phyloP scores from a whole-genome alignment of 371 early-diverging fungal species.

The Mucor mucedo region DNA sequence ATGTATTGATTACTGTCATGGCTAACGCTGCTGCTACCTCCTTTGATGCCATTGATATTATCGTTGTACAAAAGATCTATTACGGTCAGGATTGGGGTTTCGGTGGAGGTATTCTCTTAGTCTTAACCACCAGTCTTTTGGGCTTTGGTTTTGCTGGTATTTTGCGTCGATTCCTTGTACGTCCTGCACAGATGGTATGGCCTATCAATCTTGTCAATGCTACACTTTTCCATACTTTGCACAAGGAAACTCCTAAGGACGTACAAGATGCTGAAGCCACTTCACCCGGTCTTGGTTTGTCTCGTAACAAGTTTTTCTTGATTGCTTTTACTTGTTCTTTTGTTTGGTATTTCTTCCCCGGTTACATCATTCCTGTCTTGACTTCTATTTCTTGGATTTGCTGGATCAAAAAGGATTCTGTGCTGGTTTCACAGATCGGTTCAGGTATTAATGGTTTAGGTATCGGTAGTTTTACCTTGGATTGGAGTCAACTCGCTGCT shows the following conservation, averaged over 20 bases:
- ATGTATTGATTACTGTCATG: slow-evolving; percentile 67
- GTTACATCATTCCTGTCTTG: slow-evolving; percentile 60
- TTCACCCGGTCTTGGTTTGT: slow-evolving; percentile 35
- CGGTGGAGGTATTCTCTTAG: slow-evolving; percentile 64
- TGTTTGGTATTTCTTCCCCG: slow-evolving; percentile 59
- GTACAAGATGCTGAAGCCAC: slow-evolving; percentile 39
- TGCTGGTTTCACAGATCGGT: slow-evolving; percentile 59
- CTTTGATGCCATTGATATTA: slow-evolving; percentile 76
- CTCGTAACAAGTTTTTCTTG: slow-evolving; percentile 69
- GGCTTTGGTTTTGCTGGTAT: slow-evolving; percentile 90
- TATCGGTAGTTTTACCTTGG: slow-evolving; percentile 62
- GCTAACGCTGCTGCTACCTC: slow-evolving; percentile 67
- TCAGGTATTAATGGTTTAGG: slow-evolving; percentile 63
- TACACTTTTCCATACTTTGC: slow-evolving; percentile 78
- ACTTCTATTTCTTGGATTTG: slow-evolving; percentile 62
- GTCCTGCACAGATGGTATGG: slow-evolving; percentile 86
- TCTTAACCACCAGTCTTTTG: slow-evolving; percentile 69
- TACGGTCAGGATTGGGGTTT: slow-evolving; percentile 70
- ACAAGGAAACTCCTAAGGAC: slow-evolving; percentile 50
- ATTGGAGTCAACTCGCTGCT: slow-evolving; percentile 59
- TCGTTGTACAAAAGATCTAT: slow-evolving; percentile 70
- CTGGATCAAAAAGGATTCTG: slow-evolving; percentile 67
- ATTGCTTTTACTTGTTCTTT: slow-evolving; percentile 53
- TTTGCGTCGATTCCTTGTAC: slow-evolving; percentile 75
- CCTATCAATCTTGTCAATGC: slow-evolving; percentile 77